phyloP scores from a whole-genome alignment of 768 basidiomycete species.

The Clathrus columnatus region DNA sequence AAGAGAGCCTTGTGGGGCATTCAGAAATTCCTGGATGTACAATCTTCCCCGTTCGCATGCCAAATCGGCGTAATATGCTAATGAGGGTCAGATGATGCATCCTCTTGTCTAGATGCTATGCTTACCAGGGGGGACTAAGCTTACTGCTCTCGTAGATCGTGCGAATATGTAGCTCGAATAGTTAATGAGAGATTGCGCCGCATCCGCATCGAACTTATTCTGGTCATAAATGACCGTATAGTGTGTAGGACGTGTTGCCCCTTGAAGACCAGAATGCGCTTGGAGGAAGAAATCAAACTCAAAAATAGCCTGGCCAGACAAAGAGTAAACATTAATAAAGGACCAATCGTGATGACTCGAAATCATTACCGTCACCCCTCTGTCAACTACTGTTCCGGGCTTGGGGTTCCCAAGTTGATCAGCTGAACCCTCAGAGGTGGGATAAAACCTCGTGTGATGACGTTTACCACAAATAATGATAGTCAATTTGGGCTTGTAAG shows the following conservation, averaged over 20 bases:
- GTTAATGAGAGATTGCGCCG: conserved; percentile 66
- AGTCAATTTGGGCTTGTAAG: conserved; percentile 56
- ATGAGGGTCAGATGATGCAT: not conserved
- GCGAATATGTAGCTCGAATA: conserved; percentile 67
- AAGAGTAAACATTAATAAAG: not conserved
- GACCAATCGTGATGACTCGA: conserved; percentile 52
- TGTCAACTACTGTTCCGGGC: conserved; percentile 73
- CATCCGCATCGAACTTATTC: conserved; percentile 55
- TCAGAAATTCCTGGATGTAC: conserved; percentile 67
- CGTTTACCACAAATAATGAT: conserved; percentile 81
- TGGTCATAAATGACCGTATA: conserved; percentile 80
- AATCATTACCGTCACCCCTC: not conserved
- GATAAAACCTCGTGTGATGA: conserved; percentile 54
- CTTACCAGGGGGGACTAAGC: conserved; percentile 53
- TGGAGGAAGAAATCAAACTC: conserved; percentile 49
- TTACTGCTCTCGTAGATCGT: conserved; percentile 77
- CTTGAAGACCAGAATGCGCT: conserved; percentile 68
- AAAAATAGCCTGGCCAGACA: conserved; percentile 29
- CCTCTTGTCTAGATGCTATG: not conserved
- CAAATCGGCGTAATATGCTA: conserved; percentile 44
- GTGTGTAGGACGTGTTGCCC: conserved; percentile 63
- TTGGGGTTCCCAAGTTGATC: conserved; percentile 67
- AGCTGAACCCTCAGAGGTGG: conserved; percentile 39
- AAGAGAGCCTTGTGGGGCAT: conserved; percentile 20
- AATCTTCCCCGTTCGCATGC: conserved; percentile 74